Percentiles rank a stretch among this genome's conserved stretches.
These are phyloP conservation scores for Pestalotiopsis sp. DNA, from an alignment of 2,329 filamentous ascomycete species.

Conservation along the genomic window DNA sequence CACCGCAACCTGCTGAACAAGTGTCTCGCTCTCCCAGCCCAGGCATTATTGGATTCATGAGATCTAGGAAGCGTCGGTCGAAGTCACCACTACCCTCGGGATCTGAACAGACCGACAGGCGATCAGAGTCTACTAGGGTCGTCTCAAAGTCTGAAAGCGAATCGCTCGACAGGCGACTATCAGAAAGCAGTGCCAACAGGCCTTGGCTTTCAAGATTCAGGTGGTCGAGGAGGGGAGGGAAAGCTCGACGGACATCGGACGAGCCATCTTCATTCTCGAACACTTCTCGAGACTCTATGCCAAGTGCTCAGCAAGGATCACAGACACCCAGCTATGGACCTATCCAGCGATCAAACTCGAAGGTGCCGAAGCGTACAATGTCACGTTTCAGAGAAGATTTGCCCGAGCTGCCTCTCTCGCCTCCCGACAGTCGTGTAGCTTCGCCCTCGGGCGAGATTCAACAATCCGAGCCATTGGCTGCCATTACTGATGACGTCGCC, in stretches of 20 bases:
- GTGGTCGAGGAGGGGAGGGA: slow-evolving; percentile 53
- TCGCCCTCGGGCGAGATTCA: slow-evolving; percentile 68
- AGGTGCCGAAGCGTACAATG: slow-evolving; percentile 74
- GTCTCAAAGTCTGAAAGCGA: slow-evolving; percentile 47
- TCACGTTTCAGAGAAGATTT: slow-evolving; percentile 93
- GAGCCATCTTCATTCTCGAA: slow-evolving; percentile 83
- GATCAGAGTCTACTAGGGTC: slow-evolving; percentile 26
- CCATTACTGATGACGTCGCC: slow-evolving; percentile 34
- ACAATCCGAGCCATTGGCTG: slow-evolving; percentile 34
- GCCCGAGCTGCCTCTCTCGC: slow-evolving; percentile 83
- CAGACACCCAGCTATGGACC: slow-evolving; percentile 35
- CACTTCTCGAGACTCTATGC: slow-evolving; percentile 85
- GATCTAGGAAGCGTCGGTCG: slow-evolving; percentile 51
- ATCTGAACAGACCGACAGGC: slow-evolving; percentile 36
- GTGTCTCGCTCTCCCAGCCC: slow-evolving; percentile 34
- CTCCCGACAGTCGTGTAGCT: slow-evolving; percentile 78
- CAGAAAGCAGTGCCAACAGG: slow-evolving; percentile 48
- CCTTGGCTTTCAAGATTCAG: slow-evolving; percentile 78
- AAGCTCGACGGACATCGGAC: slow-evolving; percentile 57
- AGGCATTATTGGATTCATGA: slow-evolving; percentile 41
- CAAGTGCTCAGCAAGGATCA: slow-evolving; percentile 41
- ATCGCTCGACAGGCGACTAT: slow-evolving; percentile 56
- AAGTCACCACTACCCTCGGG: slow-evolving; percentile 50
- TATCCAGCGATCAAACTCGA: slow-evolving; percentile 39
- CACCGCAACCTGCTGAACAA: slow-evolving; percentile 18